These are phyloP conservation scores for Wickerhamomyces chambardii DNA, from an alignment of 805 yeast species.

Conservation along the genomic window DNA sequence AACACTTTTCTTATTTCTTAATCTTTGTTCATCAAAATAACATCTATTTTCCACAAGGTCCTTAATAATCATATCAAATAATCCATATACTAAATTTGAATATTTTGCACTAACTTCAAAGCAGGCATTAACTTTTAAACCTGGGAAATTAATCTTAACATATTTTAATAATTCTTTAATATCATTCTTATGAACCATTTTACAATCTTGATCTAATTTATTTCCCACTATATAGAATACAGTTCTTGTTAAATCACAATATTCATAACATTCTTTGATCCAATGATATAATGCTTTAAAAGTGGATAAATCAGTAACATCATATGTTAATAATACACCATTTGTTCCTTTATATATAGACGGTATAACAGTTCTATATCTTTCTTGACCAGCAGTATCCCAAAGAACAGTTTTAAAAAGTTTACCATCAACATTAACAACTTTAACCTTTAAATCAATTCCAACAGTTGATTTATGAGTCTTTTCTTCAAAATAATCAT, in stretches of 20 bases:
- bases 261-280: conserved; percentile 31
- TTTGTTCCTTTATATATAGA: conserved; percentile 36
- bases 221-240: conserved; percentile 37
- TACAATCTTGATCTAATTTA: conserved; percentile 27
- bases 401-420: conserved; percentile 34
- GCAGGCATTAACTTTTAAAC: conserved; percentile 27
- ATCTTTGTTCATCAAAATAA: conserved; percentile 21
- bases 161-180: conserved; percentile 22
- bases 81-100: conserved; percentile 25
- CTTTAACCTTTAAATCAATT: conserved; percentile 34
- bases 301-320: conserved; percentile 27
- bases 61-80: conserved; percentile 27
- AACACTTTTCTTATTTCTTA: conserved; percentile 17
- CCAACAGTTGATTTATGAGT: conserved; percentile 33
- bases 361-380: conserved; percentile 36
- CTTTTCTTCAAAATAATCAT: conserved; percentile 24
- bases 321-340: conserved; percentile 34
- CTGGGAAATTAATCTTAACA: conserved; percentile 19
- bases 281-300: conserved; percentile 30
- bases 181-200: conserved; percentile 30
- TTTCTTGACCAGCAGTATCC: conserved; percentile 46
- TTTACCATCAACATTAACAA: conserved; percentile 32
- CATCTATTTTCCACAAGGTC: conserved; percentile 31
- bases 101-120: conserved; percentile 40
- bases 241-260: conserved; percentile 20